phyloP scores from a whole-genome alignment of 257 asterid species.

The Plantago ovata region DNA sequence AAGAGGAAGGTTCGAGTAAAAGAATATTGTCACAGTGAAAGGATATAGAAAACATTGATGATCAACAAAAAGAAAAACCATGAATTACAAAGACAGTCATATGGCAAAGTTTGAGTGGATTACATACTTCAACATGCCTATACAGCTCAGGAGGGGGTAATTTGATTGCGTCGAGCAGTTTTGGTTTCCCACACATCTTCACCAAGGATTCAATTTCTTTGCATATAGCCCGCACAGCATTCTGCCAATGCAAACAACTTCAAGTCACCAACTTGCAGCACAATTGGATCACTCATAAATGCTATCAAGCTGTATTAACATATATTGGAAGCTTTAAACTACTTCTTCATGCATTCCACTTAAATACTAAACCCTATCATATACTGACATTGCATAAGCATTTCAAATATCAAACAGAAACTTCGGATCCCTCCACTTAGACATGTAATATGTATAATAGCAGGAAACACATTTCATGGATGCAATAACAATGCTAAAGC shows the following conservation, averaged over 20 bases:
- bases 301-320: too few species aligned
- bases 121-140: slow-evolving; percentile 82
- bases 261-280: slow-evolving; percentile 16
- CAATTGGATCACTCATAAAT: neutral
- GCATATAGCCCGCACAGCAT: slow-evolving; percentile 80
- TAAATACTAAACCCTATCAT: too few species aligned
- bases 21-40: neutral
- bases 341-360: too few species aligned
- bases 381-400: too few species aligned
- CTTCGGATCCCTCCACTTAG: too few species aligned
- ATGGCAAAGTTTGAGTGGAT: neutral
- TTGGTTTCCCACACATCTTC: slow-evolving; percentile 86
- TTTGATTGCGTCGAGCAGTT: slow-evolving; percentile 86
- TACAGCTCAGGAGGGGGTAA: slow-evolving; percentile 93
- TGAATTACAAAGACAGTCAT: slow-evolving; percentile 1
- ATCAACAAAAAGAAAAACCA: neutral
- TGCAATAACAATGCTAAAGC: too few species aligned
- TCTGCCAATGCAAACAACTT: slow-evolving; percentile 43
- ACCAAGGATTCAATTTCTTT: slow-evolving; percentile 68
- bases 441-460: too few species aligned
- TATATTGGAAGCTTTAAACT: too few species aligned
- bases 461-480: too few species aligned
- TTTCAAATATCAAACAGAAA: too few species aligned
- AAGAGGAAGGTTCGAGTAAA: too few species aligned
- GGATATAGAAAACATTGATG: neutral